Evolutionary conservation across 306 rosid species (phyloP).

Genomic region (Casuarina cunninghamiana): DNA sequence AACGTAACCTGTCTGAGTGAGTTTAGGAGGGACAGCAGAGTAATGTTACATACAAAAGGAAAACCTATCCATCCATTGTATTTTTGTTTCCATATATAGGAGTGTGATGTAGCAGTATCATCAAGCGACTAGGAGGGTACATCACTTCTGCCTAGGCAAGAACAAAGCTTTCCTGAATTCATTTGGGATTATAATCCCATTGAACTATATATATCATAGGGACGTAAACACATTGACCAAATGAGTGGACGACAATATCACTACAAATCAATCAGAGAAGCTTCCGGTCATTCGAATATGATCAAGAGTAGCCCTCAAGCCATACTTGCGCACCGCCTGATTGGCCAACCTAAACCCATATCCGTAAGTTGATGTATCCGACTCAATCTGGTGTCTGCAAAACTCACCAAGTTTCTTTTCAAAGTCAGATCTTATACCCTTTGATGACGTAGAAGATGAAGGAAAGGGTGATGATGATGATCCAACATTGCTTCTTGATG

Average conservation of each 20-base stretch:
- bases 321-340: constrained; percentile 69
- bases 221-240: constrained; percentile 13
- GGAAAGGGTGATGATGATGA: constrained; percentile 49
- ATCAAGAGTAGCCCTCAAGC: constrained; percentile 84
- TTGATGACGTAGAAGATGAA: constrained; percentile 57
- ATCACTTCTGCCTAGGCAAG: constrained; percentile 6
- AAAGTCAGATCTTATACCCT: constrained; percentile 83
- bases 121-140: constrained; percentile 13
- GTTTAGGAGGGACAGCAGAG: background rate
- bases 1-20: background rate
- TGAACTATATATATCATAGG: constrained; percentile 28
- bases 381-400: constrained; percentile 91
- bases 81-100: background rate
- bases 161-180: constrained; percentile 27
- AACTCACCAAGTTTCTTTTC: constrained; percentile 89
- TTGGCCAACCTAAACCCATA: constrained; percentile 86
- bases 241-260: background rate
- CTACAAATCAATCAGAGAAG: constrained; percentile 56
- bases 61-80: background rate
- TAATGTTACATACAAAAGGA: background rate
- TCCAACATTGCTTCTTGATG: constrained; percentile 46
- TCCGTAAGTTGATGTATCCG: constrained; percentile 94
- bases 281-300: constrained; percentile 81
- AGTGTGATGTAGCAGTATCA: constrained; percentile 14
- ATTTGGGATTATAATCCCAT: constrained; percentile 40